phyloP scores from a whole-genome alignment of 169 alveolate species.

The Cryptosporidium meleagridis region DNA sequence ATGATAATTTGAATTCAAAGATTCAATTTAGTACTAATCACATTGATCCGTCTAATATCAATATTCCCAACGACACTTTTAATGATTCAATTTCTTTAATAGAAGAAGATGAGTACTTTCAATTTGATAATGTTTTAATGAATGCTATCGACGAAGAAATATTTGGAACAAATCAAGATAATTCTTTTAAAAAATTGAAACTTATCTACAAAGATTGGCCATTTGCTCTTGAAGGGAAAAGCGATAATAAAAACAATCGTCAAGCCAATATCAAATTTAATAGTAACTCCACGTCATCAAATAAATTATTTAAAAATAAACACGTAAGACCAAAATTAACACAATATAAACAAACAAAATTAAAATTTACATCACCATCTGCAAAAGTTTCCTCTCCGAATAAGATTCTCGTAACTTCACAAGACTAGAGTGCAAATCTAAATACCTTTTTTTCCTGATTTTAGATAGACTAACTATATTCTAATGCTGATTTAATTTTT shows the following conservation, averaged over 20 bases:
- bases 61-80: background rate
- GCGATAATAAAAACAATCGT: no score
- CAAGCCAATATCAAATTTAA: background rate
- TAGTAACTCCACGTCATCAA: background rate
- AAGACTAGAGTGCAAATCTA: background rate
- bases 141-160: background rate
- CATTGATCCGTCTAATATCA: background rate
- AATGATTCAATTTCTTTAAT: background rate
- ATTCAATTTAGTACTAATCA: background rate
- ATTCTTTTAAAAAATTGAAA: background rate
- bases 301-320: background rate
- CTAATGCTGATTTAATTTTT: no score
- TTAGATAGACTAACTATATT: no score
- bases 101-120: background rate
- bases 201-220: slow-evolving; percentile 6
- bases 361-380: background rate
- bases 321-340: background rate
- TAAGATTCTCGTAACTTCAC: background rate
- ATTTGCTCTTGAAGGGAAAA: background rate
- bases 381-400: background rate
- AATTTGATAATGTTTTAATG: background rate
- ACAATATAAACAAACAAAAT: background rate
- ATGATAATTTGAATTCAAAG: background rate
- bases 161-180: background rate
- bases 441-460: no score